Percentiles rank a stretch among this genome's conserved stretches.
Conservation (phyloP, 345 rosid species). For the Populus simonii region DNA sequence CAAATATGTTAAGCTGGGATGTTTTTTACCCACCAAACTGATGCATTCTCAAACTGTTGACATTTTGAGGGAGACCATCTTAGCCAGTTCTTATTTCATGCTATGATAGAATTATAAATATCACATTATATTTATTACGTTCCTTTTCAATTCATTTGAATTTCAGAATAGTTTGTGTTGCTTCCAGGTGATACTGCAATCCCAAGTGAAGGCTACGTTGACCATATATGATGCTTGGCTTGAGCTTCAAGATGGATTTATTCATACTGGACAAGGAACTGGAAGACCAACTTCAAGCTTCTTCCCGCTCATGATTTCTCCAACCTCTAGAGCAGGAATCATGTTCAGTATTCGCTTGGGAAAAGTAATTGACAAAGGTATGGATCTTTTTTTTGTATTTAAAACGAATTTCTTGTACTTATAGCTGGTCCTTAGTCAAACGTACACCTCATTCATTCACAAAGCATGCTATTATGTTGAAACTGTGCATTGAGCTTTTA, state of each 20-base stretch:
- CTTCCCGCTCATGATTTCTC: constrained; percentile 80
- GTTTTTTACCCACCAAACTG: not conserved
- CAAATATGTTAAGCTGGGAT: not conserved
- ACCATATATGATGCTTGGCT: constrained; percentile 86
- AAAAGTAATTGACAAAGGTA: constrained; percentile 54
- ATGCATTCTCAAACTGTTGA: not conserved
- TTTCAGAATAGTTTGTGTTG: constrained; percentile 3
- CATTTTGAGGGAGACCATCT: not conserved
- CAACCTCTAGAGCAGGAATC: constrained; percentile 74
- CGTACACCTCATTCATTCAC: not conserved
- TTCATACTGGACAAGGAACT: constrained; percentile 54
- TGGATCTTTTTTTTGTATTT: not conserved
- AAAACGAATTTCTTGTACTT: too few relatives aligned
- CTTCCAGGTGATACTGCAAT: constrained; percentile 79
- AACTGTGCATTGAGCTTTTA: too few relatives aligned
- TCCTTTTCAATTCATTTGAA: not conserved
- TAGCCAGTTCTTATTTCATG: not conserved
- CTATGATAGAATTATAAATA: not conserved
- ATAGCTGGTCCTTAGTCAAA: too few relatives aligned
- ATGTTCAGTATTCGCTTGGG: constrained; percentile 66
- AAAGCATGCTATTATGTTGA: not conserved
- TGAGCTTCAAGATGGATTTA: constrained; percentile 90
- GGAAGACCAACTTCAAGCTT: constrained; percentile 80
- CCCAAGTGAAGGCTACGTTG: constrained; percentile 83
- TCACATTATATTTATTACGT: not conserved